Conservation (phyloP, 345 rosid genomes). For the Bruguiera sexangula region DNA sequence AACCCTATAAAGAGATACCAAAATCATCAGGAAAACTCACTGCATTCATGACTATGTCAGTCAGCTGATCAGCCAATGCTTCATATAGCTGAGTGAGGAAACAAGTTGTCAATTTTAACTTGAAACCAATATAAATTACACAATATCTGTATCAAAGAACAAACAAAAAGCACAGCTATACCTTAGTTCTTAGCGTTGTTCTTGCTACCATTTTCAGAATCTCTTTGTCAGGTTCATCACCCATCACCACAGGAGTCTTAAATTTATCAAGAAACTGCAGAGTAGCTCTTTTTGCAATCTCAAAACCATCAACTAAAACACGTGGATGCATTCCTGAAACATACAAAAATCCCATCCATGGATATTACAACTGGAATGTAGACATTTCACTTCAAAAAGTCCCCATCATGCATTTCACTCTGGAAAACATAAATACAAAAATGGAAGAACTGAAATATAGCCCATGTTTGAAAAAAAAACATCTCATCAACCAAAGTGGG, state of each 20-base stretch:
- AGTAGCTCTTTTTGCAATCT: constrained; percentile 92
- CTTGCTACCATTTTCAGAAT: constrained; percentile 96
- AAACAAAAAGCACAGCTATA: constrained; percentile 15
- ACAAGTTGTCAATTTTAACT: constrained; percentile 11
- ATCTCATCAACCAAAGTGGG: no score
- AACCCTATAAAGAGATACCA: not conserved
- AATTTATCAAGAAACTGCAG: constrained; percentile 88
- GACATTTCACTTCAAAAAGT: no score
- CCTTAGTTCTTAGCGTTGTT: constrained; percentile 91
- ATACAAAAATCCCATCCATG: constrained; percentile 1
- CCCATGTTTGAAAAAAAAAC: no score
- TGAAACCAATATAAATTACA: not conserved
- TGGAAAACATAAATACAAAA: not conserved
- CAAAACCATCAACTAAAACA: constrained; percentile 96
- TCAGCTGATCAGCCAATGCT: constrained; percentile 88
- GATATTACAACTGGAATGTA: not conserved
- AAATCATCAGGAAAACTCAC: constrained; percentile 37
- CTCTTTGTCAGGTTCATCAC: constrained; percentile 91
- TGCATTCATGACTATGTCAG: constrained; percentile 80
- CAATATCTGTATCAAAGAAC: not conserved
- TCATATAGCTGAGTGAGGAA: constrained; percentile 62
- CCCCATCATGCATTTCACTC: not conserved
- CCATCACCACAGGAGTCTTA: constrained; percentile 94
- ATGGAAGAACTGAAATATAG: not conserved
- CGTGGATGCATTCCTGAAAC: constrained; percentile 94